A percentile compares a stretch with the other conserved stretches of the same genome.
These are phyloP conservation scores for Balakata baccata DNA, from an alignment of 345 rosid genomes.

Conservation along the genomic window DNA sequence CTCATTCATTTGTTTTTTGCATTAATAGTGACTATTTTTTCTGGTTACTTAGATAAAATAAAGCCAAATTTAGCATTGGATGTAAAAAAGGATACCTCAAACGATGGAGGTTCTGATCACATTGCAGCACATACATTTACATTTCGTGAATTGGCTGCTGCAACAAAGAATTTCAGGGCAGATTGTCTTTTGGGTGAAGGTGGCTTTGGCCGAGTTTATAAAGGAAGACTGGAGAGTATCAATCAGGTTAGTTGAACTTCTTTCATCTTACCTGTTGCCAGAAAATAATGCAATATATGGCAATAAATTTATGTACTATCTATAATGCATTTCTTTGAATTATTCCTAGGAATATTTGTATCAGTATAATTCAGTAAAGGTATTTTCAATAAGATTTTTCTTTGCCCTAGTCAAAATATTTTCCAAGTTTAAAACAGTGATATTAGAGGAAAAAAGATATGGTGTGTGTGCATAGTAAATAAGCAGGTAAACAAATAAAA, in stretches of 20 bases:
- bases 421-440: not conserved
- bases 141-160: conserved; percentile 72
- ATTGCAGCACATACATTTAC: conserved; percentile 67
- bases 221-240: conserved; percentile 54
- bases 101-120: conserved; percentile 46
- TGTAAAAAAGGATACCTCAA: conserved; percentile 41
- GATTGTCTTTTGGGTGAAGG: conserved; percentile 88
- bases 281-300: conserved; percentile 9
- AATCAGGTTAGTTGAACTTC: conserved; percentile 49
- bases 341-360: not conserved
- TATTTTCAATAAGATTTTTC: not conserved
- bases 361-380: not conserved
- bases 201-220: conserved; percentile 81
- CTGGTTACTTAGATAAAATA: conserved; percentile 39
- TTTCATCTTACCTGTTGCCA: conserved; percentile 11
- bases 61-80: conserved; percentile 36
- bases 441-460: not conserved
- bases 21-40: not conserved
- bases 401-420: not conserved
- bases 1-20: not conserved
- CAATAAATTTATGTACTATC: not conserved
- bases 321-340: not conserved
- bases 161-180: conserved; percentile 73
- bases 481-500: not conserved
- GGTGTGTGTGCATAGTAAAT: not conserved